These are phyloP conservation scores for Dalbergia cultrata DNA, from an alignment of 306 rosid species.

Conservation along the genomic window DNA sequence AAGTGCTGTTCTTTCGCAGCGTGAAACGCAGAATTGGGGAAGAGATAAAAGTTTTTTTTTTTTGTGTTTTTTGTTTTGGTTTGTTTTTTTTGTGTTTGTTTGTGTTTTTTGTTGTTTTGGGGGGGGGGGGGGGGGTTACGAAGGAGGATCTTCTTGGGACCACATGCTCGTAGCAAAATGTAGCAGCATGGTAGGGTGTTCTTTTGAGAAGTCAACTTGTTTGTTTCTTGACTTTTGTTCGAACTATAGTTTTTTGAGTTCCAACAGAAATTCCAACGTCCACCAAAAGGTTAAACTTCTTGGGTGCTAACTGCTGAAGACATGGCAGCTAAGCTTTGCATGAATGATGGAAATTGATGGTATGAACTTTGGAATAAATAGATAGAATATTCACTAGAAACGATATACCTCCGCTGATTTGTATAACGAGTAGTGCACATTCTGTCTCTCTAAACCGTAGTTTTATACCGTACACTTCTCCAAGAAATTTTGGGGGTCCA, in stretches of 20 bases:
- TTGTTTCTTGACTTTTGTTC: too few species aligned
- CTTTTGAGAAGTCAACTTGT: too few species aligned
- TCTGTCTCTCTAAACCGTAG: background rate
- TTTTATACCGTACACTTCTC: background rate
- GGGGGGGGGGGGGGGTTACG: too few species aligned
- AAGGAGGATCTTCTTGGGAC: background rate
- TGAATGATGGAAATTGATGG: background rate
- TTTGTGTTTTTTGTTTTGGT: too few species aligned
- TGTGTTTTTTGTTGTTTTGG: too few species aligned
- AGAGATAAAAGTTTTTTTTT: too few species aligned
- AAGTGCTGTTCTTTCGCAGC: background rate
- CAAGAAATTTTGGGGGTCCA: background rate
- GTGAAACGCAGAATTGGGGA: background rate
- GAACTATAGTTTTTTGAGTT: too few species aligned
- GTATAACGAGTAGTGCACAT: background rate
- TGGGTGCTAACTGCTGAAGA: background rate
- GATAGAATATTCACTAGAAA: background rate
- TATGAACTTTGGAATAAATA: background rate
- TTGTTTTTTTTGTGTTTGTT: too few species aligned
- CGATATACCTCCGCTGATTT: too few species aligned
- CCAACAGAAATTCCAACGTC: too few species aligned
- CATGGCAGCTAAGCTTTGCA: background rate
- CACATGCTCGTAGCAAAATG: background rate
- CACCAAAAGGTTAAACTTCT: background rate
- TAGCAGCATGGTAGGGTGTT: too few species aligned